These are phyloP conservation scores for Tolypocladium sp. DNA, from an alignment of 2,329 filamentous ascomycete species.

Conservation along the genomic window DNA sequence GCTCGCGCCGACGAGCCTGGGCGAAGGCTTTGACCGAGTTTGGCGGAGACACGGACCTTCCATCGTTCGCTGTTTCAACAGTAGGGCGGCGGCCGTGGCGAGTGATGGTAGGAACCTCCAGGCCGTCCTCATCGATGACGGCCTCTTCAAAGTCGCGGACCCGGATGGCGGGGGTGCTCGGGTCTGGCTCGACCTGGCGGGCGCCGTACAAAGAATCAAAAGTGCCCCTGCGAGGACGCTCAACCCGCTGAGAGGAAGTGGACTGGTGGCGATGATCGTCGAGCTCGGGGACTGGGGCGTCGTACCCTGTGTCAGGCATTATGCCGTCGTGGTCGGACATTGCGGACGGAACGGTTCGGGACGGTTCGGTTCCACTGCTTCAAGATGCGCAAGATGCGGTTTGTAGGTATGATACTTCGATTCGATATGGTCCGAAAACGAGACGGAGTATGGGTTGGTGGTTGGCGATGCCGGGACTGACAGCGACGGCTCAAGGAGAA, in stretches of 20 bases:
- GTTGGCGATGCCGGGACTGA: background rate
- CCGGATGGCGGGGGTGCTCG: constrained; percentile 26
- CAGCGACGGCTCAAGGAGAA: constrained; percentile 13
- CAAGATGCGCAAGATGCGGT: background rate
- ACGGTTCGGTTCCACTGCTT: background rate
- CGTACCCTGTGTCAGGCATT: constrained; percentile 53
- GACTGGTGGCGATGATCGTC: constrained; percentile 77
- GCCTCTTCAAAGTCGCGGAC: constrained; percentile 83
- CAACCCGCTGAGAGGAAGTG: constrained; percentile 48
- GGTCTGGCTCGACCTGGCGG: constrained; percentile 33
- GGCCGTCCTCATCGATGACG: constrained; percentile 65
- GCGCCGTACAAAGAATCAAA: constrained; percentile 60
- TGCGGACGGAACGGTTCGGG: constrained; percentile 19
- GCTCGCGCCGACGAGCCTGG: constrained; percentile 75
- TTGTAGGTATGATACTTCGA: background rate
- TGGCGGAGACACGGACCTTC: constrained; percentile 73
- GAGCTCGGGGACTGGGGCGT: constrained; percentile 68
- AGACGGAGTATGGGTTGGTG: constrained; percentile 4
- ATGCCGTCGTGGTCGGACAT: constrained; percentile 62
- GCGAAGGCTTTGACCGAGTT: constrained; percentile 98
- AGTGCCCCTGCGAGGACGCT: constrained; percentile 59
- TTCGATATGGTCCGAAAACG: too few relatives aligned
- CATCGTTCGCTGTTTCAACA: constrained; percentile 45
- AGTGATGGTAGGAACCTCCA: constrained; percentile 32
- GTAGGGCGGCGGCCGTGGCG: constrained; percentile 44